Evolutionary conservation across 2,329 filamentous ascomycete genomes (phyloP), one percentile per base, ranked within the genome.

Genomic region (Xylariaceae sp.): DNA sequence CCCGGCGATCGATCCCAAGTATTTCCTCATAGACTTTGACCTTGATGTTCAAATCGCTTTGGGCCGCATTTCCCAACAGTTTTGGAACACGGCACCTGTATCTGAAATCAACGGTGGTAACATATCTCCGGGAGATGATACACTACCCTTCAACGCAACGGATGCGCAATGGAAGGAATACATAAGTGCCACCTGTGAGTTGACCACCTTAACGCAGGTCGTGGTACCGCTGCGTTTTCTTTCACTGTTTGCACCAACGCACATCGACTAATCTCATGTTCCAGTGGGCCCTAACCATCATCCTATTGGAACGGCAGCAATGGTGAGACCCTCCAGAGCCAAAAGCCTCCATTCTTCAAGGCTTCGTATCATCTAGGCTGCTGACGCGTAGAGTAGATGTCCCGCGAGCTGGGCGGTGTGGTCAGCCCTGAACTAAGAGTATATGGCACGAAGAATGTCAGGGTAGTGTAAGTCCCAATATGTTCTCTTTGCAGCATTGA

Each of bases 401-500:
- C 74, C 2, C 64, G 68, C 11, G 69, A 72, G 27, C 65, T 74
- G 2, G 76, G 75, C 1, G 77, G 76, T 2, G 77, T 79, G 11
- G 76, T 79, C 0, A 70, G 75, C 48, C 55, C 71, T 1, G 33
- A 55, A 33, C 66, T 81, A 2, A 72, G 70, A 49, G 77, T 81
- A 1, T 74, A 79, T 51, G 76, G 75, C 2, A 68, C 78, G 32
- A 68, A 69, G 43, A 74, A 74, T 33, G 68, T 80, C 3, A 68
- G 76, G 11, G 70, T 80, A 0, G 71, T 74, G 22, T 27, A 27
- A 27, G 22, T 27, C 22, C 22, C 4, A 27, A 4, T 27, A 27
- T 7, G 4, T 27, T 7, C 7, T 27, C 7, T 27, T 27, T 4
- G 22, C 22, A 27, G 4, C 22, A 27, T 27, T 27, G 22, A 27